Conservation (phyloP, 306 rosid genomes). For the Lablab purpureus region DNA sequence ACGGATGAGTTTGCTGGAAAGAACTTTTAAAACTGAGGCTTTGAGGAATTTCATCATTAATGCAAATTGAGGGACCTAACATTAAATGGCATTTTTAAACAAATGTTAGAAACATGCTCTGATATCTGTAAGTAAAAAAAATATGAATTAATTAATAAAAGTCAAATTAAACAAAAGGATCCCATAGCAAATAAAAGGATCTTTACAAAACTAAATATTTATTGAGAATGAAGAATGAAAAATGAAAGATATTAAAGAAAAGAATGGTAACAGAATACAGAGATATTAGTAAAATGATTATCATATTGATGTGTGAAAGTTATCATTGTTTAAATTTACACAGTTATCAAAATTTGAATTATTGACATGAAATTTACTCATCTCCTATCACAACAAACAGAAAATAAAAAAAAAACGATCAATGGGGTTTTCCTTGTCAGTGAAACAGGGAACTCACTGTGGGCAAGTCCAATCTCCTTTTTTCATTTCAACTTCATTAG, state of each 20-base stretch:
- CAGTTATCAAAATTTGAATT: constrained; percentile 1
- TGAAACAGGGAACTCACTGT: constrained; percentile 58
- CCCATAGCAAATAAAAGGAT: not conserved
- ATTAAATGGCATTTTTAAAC: not conserved
- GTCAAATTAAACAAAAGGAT: not conserved
- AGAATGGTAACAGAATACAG: not conserved
- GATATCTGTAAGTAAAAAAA: not conserved
- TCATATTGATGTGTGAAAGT: not conserved
- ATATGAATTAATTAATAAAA: not conserved
- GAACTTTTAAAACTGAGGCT: constrained; percentile 11
- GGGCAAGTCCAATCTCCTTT: constrained; percentile 93
- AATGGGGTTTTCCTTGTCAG: constrained; percentile 10
- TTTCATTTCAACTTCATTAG: constrained; percentile 61
- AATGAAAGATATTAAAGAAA: not conserved
- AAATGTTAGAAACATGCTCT: not conserved
- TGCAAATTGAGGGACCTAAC: not conserved
- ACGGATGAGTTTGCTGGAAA: not conserved
- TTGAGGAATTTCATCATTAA: not conserved
- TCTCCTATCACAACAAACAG: constrained; percentile 6
- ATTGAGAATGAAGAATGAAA: constrained; percentile 12
- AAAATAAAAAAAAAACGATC: constrained; percentile 36
- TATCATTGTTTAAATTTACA: not conserved
- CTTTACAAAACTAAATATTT: not conserved
- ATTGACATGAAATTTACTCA: constrained; percentile 17
- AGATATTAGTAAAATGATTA: not conserved